Conservation (phyloP, 176 grass and related monocot genomes). For the Poa pratensis region DNA sequence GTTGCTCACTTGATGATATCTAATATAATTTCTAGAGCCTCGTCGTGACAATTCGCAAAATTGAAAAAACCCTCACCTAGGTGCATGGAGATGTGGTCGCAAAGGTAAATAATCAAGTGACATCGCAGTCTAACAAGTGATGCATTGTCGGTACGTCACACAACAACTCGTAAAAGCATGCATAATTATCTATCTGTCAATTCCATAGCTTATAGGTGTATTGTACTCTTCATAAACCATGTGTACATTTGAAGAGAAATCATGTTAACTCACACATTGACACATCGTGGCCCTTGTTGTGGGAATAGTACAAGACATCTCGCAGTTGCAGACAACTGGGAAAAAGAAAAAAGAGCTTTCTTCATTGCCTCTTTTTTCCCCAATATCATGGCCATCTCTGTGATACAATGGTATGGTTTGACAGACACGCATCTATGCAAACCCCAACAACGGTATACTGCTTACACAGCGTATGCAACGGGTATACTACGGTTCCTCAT, state of each 20-base stretch:
- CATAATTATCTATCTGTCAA: background rate
- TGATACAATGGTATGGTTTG: conserved; percentile 32
- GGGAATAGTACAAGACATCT: conserved; percentile 4
- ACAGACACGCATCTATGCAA: conserved; percentile 45
- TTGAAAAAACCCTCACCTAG: too few species aligned
- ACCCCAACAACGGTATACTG: background rate
- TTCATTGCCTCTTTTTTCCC: conserved; percentile 1
- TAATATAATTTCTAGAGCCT: too few species aligned
- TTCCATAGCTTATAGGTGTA: background rate
- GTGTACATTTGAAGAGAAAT: background rate
- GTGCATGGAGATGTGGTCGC: too few species aligned
- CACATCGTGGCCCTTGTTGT: background rate
- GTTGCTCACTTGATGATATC: too few species aligned
- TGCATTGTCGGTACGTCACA: too few species aligned
- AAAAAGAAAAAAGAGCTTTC: conserved; percentile 9
- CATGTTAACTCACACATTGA: background rate
- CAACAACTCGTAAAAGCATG: too few species aligned
- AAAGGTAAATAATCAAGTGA: too few species aligned
- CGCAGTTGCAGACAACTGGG: background rate
- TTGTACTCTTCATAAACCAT: background rate
- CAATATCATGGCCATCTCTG: conserved; percentile 18
- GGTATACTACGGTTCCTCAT: conserved; percentile 12
- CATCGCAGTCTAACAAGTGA: too few species aligned
- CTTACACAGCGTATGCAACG: conserved; percentile 14
- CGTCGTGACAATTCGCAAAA: too few species aligned